A percentile compares a stretch with the other conserved stretches of the same genome.
Conservation (phyloP, 1,284 basidiomycete genomes). For the Meripilus lineatus region DNA sequence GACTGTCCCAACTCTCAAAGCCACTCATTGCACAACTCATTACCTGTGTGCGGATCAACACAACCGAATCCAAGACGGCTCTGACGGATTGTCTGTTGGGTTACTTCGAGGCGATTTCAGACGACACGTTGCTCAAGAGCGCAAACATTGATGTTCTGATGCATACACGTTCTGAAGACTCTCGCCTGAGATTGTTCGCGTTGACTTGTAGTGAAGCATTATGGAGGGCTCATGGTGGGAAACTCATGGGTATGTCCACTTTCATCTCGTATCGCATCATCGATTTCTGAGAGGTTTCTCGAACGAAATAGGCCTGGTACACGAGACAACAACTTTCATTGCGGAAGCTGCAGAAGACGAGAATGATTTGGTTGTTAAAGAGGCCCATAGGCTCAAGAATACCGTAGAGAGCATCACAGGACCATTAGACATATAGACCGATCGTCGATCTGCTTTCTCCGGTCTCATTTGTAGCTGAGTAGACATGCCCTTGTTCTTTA, state of each 20-base stretch:
- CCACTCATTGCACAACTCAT: slow-evolving; percentile 64
- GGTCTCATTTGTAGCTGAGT: too few species aligned
- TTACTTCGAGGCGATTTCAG: slow-evolving; percentile 49
- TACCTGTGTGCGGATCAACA: slow-evolving; percentile 37
- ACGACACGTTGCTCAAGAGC: slow-evolving; percentile 69
- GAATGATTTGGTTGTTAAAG: slow-evolving; percentile 69
- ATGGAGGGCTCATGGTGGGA: slow-evolving; percentile 77
- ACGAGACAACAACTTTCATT: slow-evolving; percentile 80
- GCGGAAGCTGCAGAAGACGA: slow-evolving; percentile 81
- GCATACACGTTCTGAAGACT: slow-evolving; percentile 80
- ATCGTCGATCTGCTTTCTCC: too few species aligned
- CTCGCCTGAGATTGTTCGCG: slow-evolving; percentile 62
- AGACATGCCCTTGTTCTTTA: too few species aligned
- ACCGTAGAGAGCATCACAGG: slow-evolving; percentile 68
- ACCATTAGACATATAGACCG: too few species aligned
- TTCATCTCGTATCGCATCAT: slow-evolving; percentile 5
- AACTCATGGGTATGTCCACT: slow-evolving; percentile 56
- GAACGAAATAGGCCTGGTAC: slow-evolving; percentile 60
- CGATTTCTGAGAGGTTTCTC: too few species aligned
- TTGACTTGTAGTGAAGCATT: slow-evolving; percentile 65
- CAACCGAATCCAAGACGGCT: slow-evolving; percentile 33
- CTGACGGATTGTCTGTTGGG: slow-evolving; percentile 47
- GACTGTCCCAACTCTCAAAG: slow-evolving; percentile 57
- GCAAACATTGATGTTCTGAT: slow-evolving; percentile 85
- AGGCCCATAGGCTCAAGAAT: slow-evolving; percentile 59